Evolutionary conservation across 108 stramenopile species (phyloP).

Genomic region (Fragilariopsis cylindrus): DNA sequence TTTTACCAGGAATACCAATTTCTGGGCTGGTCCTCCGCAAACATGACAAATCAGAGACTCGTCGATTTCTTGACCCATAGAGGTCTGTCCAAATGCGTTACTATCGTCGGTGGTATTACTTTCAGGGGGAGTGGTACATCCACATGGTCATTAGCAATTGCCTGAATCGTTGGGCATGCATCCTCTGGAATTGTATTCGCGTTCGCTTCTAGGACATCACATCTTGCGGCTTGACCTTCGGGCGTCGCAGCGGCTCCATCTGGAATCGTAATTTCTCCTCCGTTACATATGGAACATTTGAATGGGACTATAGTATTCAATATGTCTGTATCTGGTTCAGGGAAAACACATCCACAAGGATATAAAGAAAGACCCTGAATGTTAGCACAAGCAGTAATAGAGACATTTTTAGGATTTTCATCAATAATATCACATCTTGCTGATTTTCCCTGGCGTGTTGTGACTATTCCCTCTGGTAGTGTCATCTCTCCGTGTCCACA

Average conservation of each 20-base stretch:
- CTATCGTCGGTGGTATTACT: background rate
- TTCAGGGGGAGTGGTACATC: background rate
- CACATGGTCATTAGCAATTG: background rate
- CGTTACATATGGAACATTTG: background rate
- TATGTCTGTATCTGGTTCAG: background rate
- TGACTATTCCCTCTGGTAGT: constrained; percentile 18
- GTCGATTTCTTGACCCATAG: background rate
- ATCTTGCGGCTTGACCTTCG: constrained; percentile 1
- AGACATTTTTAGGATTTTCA: background rate
- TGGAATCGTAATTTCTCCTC: background rate
- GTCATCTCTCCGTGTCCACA: constrained; percentile 25
- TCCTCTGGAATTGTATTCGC: background rate
- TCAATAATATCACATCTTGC: constrained; percentile 11
- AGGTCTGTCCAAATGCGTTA: background rate
- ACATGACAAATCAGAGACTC: constrained; percentile 2
- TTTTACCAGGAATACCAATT: background rate
- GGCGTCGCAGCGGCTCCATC: background rate
- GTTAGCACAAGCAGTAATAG: background rate
- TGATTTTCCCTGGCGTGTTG: background rate
- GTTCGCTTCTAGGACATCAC: background rate
- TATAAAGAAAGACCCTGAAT: constrained; percentile 2
- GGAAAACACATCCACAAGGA: constrained; percentile 8
- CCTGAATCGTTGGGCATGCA: background rate
- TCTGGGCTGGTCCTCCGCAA: constrained; percentile 3
- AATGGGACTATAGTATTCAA: too few species aligned